These are phyloP conservation scores for Leccinum huronense DNA, from an alignment of 1,284 basidiomycete species.

Conservation along the genomic window DNA sequence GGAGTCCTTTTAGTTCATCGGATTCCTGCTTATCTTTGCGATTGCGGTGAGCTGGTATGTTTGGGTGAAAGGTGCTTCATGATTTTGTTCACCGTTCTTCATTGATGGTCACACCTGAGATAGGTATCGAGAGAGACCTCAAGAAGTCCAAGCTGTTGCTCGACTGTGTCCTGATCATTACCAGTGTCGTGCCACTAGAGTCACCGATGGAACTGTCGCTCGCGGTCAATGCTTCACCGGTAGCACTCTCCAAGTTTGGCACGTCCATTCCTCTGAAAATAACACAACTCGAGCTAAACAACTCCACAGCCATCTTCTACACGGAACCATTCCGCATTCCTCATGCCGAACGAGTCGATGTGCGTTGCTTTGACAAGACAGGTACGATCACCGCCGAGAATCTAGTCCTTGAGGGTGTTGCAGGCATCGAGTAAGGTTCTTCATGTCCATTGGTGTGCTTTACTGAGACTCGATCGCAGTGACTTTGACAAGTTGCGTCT, in stretches of 20 bases:
- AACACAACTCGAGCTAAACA: constrained; percentile 2
- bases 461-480: constrained; percentile 37
- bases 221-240: constrained; percentile 91
- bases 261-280: constrained; percentile 18
- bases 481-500: constrained; percentile 62
- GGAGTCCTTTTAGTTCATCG: constrained; percentile 94
- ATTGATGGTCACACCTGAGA: constrained; percentile 9
- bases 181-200: constrained; percentile 94
- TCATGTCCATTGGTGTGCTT: background rate
- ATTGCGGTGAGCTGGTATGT: constrained; percentile 96
- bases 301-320: constrained; percentile 82
- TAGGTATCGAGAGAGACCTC: constrained; percentile 81
- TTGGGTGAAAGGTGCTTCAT: constrained; percentile 78
- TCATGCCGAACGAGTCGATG: constrained; percentile 88
- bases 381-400: constrained; percentile 96
- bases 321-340: constrained; percentile 98
- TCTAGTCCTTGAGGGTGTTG: constrained; percentile 90
- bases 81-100: background rate
- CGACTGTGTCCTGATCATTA: constrained; percentile 93
- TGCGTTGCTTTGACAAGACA: constrained; percentile 98
- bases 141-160: constrained; percentile 92
- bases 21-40: constrained; percentile 93
- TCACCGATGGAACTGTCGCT: constrained; percentile 94
- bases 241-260: constrained; percentile 92
- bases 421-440: constrained; percentile 73